Percentiles rank a stretch among this genome's conserved stretches.
These are phyloP conservation scores for Euryodendron excelsum DNA, from an alignment of 148 eudicot species.

Conservation along the genomic window DNA sequence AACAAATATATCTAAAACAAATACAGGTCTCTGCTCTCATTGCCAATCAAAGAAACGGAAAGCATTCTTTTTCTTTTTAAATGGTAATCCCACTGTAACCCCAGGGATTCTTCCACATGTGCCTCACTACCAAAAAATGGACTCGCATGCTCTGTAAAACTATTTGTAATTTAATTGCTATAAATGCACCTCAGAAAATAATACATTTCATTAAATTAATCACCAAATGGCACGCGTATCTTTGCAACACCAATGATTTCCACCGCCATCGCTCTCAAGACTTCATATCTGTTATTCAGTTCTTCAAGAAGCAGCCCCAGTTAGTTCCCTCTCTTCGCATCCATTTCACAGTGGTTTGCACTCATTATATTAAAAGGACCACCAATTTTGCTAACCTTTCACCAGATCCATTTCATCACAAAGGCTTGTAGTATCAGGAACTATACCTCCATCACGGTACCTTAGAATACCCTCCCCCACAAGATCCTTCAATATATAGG, in stretches of 20 bases:
- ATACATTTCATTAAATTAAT: background rate
- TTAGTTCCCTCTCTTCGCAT: background rate
- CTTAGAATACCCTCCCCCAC: constrained; percentile 54
- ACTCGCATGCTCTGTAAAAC: background rate
- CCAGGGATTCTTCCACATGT: too few species aligned
- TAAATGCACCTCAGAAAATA: background rate
- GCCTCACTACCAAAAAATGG: background rate
- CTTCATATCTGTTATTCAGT: background rate
- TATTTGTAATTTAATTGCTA: background rate
- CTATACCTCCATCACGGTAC: constrained; percentile 56
- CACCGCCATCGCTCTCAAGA: background rate
- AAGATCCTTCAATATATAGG: constrained; percentile 53
- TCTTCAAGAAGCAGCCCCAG: background rate
- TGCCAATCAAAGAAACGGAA: too few species aligned
- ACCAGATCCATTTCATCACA: constrained; percentile 51
- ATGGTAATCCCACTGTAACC: too few species aligned
- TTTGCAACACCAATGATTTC: background rate
- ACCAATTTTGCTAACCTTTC: background rate
- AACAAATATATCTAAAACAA: too few species aligned
- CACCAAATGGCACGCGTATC: background rate
- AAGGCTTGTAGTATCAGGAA: constrained; percentile 73
- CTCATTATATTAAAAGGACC: background rate
- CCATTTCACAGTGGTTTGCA: background rate
- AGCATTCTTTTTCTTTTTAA: too few species aligned
- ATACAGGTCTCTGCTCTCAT: too few species aligned